These are phyloP conservation scores for Colletotrichum theobromicola DNA, from an alignment of 2,329 filamentous ascomycete genomes.

Conservation along the genomic window DNA sequence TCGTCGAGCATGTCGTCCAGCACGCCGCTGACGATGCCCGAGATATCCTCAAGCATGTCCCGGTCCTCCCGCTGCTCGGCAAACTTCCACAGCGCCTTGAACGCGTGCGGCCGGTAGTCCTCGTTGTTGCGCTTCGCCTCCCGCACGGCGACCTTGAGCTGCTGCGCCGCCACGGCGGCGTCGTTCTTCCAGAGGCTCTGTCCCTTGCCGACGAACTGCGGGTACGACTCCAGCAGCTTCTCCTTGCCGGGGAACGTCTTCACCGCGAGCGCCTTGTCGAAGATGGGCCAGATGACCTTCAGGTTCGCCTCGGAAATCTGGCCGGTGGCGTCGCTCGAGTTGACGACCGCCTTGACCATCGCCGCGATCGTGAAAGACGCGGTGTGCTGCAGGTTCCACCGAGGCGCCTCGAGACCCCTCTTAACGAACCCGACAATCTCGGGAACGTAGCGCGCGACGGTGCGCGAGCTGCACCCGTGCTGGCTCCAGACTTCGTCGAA, in stretches of 20 bases:
- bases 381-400: constrained; percentile 91
- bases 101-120: constrained; percentile 78
- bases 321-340: constrained; percentile 58
- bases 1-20: constrained; percentile 64
- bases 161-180: constrained; percentile 59
- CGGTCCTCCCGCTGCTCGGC: constrained; percentile 71
- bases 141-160: constrained; percentile 81
- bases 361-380: constrained; percentile 82
- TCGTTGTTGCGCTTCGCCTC: constrained; percentile 93
- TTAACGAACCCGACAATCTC: constrained; percentile 79
- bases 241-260: constrained; percentile 97
- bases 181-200: constrained; percentile 62
- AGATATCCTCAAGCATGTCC: constrained; percentile 72
- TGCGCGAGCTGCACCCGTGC: constrained; percentile 84
- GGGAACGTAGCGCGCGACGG: constrained; percentile 80
- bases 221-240: constrained; percentile 78
- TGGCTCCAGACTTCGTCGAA: constrained; percentile 89
- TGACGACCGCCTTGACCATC: constrained; percentile 69
- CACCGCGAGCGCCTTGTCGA: constrained; percentile 81
- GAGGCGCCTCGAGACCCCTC: constrained; percentile 75
- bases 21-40: constrained; percentile 66
- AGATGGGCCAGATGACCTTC: constrained; percentile 76
- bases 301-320: constrained; percentile 67
- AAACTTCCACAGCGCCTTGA: constrained; percentile 75
- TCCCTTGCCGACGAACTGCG: constrained; percentile 74